Evolutionary conservation across 768 basidiomycete genomes (phyloP), one percentile per base, ranked within the genome.

Genomic region (Mycena epipterygia): DNA sequence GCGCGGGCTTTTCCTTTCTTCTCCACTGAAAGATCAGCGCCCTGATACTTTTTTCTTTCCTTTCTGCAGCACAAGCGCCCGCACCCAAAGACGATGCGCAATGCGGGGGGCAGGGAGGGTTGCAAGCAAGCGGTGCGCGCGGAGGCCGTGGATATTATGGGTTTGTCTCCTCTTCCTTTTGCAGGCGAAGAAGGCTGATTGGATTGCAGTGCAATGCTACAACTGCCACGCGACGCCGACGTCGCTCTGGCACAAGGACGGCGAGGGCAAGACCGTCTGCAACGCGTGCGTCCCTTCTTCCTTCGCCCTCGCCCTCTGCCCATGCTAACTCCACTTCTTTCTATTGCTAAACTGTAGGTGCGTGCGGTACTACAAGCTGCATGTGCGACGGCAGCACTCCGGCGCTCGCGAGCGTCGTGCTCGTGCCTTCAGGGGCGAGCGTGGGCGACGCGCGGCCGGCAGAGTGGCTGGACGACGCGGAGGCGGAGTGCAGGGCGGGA

Each of bases 141-240:
- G 75, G 93, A 93, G 78, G 84, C 90, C 61, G 87, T 90, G 71
- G 93, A 94, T 80, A 88, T 93, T 74, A 90, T 90, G 79, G 89
- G 91, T 91, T 81, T 84, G 79, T 74, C 76, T 72, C 73, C 73
- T 76, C 74, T 67, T 73, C 73, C 77, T 76, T 19, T 25, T 8
- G 8, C 19, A 6, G 23, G 25, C 73, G n/a, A n/a, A n/a, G 72
- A 66, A 78, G 46, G 61, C 73, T 73, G 72, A 74, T 70, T 59
- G 70, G 33, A 71, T 79, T 67, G 79, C 85, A 87, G 94, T 94
- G 3, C 93, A 95, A 84, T 96, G 94, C 83, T 94, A 91, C 81
- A 95, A 95, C 76, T 95, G 94, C 83, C 92, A 95, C 76, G 95
- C 95, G 27, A 95, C 93, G 3, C 93, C 94, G 17, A 95, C 94